A percentile compares a stretch with the other conserved stretches of the same genome.
These are phyloP conservation scores for Neurospora sp. DNA, from an alignment of 2,329 filamentous ascomycete species.

Conservation along the genomic window DNA sequence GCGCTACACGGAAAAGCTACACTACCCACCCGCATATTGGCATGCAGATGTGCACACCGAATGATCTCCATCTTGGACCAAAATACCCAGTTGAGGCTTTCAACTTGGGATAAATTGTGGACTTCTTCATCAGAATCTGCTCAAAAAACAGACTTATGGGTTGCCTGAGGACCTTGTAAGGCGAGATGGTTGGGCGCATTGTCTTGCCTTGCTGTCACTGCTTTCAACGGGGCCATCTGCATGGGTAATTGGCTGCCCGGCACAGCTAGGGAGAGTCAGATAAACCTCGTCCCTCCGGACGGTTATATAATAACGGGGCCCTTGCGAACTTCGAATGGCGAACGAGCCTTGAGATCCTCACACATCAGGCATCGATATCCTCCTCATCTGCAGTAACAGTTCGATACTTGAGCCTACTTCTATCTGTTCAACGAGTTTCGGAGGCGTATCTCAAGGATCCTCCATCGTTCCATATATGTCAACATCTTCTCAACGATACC, in stretches of 20 bases:
- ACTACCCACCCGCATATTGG: neutral
- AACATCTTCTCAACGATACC: conserved; percentile 2
- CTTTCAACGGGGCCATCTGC: neutral
- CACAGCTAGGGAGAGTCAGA: neutral
- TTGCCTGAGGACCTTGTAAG: neutral
- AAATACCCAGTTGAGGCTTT: neutral
- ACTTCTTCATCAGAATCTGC: neutral
- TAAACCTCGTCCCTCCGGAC: neutral
- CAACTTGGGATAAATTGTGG: neutral
- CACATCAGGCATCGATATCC: neutral
- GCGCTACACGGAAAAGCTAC: neutral
- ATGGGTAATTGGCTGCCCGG: neutral
- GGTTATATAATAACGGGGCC: neutral
- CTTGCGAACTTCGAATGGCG: neutral
- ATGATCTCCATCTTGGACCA: neutral
- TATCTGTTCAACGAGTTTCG: neutral
- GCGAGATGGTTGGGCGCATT: neutral
- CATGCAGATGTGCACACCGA: neutral
- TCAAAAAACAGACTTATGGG: neutral
- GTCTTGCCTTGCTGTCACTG: neutral
- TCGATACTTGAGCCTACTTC: neutral
- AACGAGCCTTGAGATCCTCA: neutral
- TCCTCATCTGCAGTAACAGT: neutral
- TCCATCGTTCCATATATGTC: neutral
- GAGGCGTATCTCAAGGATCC: neutral